Evolutionary conservation across 371 early-diverging fungal genomes (phyloP), one percentile per base, ranked within the genome.

Genomic region (Syncephalastrum monosporum): DNA sequence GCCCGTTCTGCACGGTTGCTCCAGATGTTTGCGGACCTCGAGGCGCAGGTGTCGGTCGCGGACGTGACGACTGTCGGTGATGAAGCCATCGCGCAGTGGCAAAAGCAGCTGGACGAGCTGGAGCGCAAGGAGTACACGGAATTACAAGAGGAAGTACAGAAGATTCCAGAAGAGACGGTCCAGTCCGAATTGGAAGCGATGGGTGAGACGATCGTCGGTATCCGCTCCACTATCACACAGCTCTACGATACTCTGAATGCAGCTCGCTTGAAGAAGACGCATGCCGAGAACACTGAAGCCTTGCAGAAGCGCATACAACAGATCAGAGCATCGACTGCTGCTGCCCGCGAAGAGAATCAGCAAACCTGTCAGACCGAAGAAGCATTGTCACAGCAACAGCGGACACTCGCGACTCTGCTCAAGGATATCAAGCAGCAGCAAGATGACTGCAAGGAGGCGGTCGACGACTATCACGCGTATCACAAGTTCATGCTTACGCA

Each of bases 241-340:
- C 50, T 74, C 23, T 77, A 77, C 48, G 78, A 77, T 50, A 49
- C 65, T 3, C 71, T 74, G 23, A 71, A 77, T 54, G 54, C 64
- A 27, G 65, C 57, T 25, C 67, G 73, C 42, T 56, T 74, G n/a
- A 62, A 64, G 50, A 72, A 67, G 6, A 77, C 68, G 0, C 57
- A 65, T 17, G 54, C 45, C 14, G 60, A 64, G 7, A 59, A 55
- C 27, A 60, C 70, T 13, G 46, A 25, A 16, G 52, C 47, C 19
- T 41, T 60, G 25, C 54, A 53, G 21, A 27, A 19, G 1, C 53
- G 38, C 2, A 43, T 60, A 14, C n/a, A 27, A 25, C n/a, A 56
- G 23, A 13, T 21, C 44, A 7, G 44, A 13, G 33, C 48, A 21
- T 25, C 41, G 3, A 45, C 21, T 42, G 45, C 33, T 3, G 27